Base-by-base conservation (phyloP, 331 rosid species). In the Rhamnella rubrinervis region DNA sequence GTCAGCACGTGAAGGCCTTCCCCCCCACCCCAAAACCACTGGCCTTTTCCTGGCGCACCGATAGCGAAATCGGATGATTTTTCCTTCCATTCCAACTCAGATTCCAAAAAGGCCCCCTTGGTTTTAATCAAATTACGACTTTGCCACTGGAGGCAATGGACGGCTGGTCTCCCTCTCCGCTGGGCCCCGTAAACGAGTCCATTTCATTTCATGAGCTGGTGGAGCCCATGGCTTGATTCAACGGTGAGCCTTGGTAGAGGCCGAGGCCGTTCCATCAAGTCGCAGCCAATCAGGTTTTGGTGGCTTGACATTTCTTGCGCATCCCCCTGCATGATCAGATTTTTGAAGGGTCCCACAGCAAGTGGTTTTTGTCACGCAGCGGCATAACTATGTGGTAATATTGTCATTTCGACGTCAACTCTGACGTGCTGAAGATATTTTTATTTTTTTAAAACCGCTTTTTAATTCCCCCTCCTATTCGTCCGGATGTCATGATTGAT, bases 141-240 rank as follows among this genome's bases (percentile, higher is more conserved):
- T 6, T 75, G 71, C 78, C 83, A 71, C 62, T 18, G 0, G 0
- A 4, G 15, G 8, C 4, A 51, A 13, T 16, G 16, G 25, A 46
- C 6, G 78, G 72, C 71, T 26, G 46, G 59, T 25, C 6, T 25
- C 17, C 52, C 66, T 13, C 11, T 51, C 2, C 25, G 75, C 19
- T 71, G 72, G 66, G 47, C 68, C 28, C 68, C 14, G 0, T 1
- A 18, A 1, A 31, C 4, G 35, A 31, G 35, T 4, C 35, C 3
- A 8, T 65, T 64, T 41, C 3, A 8, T 65, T 64, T 41, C 64
- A 17, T 52, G 0, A 5, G 4, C 46, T 51, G 26, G 71, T 46
- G 84, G 78, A 23, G 65, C 73, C 75, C 16, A n/a, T 0, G n/a
- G 61, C 49, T 20, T 5, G n/a, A 72, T 70, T 76, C 50, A 76